phyloP scores from a whole-genome alignment of 345 rosid species.

The Gossypium ekmanianum region DNA sequence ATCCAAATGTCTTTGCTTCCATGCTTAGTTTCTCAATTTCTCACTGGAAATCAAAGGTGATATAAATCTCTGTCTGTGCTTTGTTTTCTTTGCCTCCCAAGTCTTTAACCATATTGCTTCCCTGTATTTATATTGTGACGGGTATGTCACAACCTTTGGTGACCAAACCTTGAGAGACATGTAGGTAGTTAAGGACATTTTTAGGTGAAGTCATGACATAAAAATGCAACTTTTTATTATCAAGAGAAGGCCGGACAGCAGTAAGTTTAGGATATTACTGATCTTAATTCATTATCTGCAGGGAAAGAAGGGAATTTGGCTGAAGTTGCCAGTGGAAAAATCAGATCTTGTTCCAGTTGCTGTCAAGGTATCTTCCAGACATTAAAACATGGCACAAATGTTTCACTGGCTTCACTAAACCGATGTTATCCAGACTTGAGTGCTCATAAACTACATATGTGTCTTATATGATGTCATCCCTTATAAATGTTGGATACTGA shows the following conservation, averaged over 20 bases:
- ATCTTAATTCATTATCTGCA: constrained; percentile 22
- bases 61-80: not conserved
- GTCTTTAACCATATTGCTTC: too few species aligned
- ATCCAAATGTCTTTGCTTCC: constrained; percentile 43
- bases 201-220: too few species aligned
- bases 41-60: constrained; percentile 68
- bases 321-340: constrained; percentile 63
- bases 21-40: constrained; percentile 52
- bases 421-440: too few species aligned
- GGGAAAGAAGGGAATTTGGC: constrained; percentile 93
- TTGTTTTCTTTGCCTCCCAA: not conserved
- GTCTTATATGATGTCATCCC: too few species aligned
- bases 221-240: too few species aligned
- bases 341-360: constrained; percentile 85
- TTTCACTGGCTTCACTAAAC: not conserved
- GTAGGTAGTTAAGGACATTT: too few species aligned
- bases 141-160: too few species aligned
- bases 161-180: too few species aligned
- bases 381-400: not conserved
- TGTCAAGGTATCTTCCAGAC: constrained; percentile 46
- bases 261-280: not conserved
- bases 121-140: too few species aligned
- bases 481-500: too few species aligned
- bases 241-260: too few species aligned
- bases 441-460: too few species aligned